Base-by-base conservation (phyloP, 805 yeast genomes). In the Starmerella kuoi region DNA sequence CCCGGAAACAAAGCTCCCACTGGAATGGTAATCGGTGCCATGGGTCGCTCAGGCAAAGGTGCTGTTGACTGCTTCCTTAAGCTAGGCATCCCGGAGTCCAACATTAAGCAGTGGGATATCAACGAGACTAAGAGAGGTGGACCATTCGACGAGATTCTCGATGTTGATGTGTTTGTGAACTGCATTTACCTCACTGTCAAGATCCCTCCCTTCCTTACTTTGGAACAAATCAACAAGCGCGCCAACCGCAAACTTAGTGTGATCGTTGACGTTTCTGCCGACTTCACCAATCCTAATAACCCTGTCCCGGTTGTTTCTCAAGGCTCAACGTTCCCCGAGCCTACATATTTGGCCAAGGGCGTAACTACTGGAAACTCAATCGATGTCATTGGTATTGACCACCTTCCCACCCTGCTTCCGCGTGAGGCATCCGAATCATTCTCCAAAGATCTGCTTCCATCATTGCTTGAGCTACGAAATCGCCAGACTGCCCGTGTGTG, bases 21-120 rank as follows among this genome's bases (percentile, higher is more conserved):
- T 27, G 84, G 80, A 26, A 69, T 91, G 51, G 79, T 91, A 44
- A 91, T 91, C 60, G 99, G 99, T 60, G 98, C 98, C 22, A 72
- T 87, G 46, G 99, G 99, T 51, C 81, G 99, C 70, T 91, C 97
- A 67, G 99, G 99, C 42, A 77, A 94, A 11, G 99, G 99, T 61
- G 97, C 99, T 26, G 69, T 85, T 54, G 93, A 82, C 51, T 69
- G 87, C 43, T 74, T 84, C 64, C 72, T 69, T 48, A 80, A 80
- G 65, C 79, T 72, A 43, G 99, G 99, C 46, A 66, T 91, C 45
- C 95, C 97, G 41, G 91, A 83, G 34, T 73, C 67, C 44, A 79
- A 84, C 63, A 76, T 91, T 48, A 61, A 72, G 55, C 81, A 83
- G 68, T 91, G 99, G 99, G 99, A 91, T 65, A 85, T 91, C 74